A percentile compares a stretch with the other conserved stretches of the same genome.
phyloP scores from a whole-genome alignment of 148 eudicot species.

The Vaccinium vitisidaea region DNA sequence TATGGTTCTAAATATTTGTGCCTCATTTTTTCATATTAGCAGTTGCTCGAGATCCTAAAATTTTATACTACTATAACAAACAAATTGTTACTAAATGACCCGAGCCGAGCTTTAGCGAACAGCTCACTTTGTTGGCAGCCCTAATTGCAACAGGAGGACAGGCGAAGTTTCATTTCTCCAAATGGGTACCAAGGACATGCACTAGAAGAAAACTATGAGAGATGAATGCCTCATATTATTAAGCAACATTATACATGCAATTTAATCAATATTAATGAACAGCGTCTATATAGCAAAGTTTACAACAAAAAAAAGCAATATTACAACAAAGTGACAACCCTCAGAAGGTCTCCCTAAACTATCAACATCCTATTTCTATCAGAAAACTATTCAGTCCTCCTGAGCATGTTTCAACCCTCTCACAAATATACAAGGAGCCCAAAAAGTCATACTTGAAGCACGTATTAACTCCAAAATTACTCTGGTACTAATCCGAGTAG shows the following conservation, averaged over 20 bases:
- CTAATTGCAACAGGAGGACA: no score
- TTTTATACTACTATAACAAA: no score
- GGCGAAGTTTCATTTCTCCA: not conserved
- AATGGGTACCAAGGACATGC: not conserved
- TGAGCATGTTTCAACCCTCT: not conserved
- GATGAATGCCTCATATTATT: not conserved
- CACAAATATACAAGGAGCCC: not conserved
- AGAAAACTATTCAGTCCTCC: not conserved
- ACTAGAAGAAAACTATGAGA: not conserved
- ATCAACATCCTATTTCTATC: conserved; percentile 14
- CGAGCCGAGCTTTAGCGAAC: no score
- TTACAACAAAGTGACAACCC: not conserved
- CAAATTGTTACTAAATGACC: no score
- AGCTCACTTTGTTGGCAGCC: no score
- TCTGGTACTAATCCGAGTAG: not conserved
- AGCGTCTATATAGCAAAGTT: not conserved
- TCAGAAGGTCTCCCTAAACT: conserved; percentile 12
- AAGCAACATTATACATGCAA: not conserved
- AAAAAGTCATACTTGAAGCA: not conserved
- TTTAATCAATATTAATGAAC: not conserved
- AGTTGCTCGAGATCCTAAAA: no score
- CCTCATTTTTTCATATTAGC: no score
- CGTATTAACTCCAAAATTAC: not conserved
- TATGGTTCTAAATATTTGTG: no score
- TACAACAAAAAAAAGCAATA: conserved; percentile 1